These are phyloP conservation scores for Mrakia hoshinonis DNA, from an alignment of 768 basidiomycete species.

Conservation along the genomic window DNA sequence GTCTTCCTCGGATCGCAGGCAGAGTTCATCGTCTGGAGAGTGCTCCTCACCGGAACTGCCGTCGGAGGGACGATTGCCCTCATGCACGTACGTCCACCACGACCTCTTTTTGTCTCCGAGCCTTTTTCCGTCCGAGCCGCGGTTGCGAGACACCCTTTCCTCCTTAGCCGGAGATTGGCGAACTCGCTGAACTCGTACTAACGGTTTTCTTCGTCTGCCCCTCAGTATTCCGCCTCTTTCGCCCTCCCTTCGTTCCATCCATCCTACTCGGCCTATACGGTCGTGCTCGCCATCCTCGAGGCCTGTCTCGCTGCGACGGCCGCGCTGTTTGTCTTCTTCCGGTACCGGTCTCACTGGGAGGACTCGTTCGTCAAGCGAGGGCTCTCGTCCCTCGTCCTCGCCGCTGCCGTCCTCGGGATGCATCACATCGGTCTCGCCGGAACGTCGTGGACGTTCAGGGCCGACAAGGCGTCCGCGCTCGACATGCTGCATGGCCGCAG, in stretches of 20 bases:
- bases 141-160: too few species aligned
- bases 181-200: slow-evolving; percentile 30
- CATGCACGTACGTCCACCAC: slow-evolving; percentile 18
- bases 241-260: slow-evolving; percentile 35
- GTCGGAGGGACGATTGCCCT: slow-evolving; percentile 37
- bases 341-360: slow-evolving; percentile 39
- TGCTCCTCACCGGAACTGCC: slow-evolving; percentile 36
- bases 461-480: slow-evolving; percentile 26
- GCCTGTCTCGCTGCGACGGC: slow-evolving; percentile 39
- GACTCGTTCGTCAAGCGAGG: slow-evolving; percentile 39
- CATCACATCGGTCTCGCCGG: slow-evolving; percentile 42
- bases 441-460: slow-evolving; percentile 34
- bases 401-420: slow-evolving; percentile 40
- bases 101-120: not conserved
- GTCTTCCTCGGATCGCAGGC: slow-evolving; percentile 38
- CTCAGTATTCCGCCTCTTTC: slow-evolving; percentile 41
- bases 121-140: slow-evolving; percentile 26
- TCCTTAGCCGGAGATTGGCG: too few species aligned
- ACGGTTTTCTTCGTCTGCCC: not conserved
- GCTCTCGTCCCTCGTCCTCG: slow-evolving; percentile 11
- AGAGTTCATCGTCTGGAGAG: slow-evolving; percentile 36
- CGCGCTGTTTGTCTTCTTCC: slow-evolving; percentile 42
- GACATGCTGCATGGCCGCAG: slow-evolving; percentile 30
- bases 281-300: slow-evolving; percentile 39
- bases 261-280: slow-evolving; percentile 37